These are phyloP conservation scores for Pythium phragmiticola DNA, from an alignment of 352 stramenopile species.

Conservation along the genomic window DNA sequence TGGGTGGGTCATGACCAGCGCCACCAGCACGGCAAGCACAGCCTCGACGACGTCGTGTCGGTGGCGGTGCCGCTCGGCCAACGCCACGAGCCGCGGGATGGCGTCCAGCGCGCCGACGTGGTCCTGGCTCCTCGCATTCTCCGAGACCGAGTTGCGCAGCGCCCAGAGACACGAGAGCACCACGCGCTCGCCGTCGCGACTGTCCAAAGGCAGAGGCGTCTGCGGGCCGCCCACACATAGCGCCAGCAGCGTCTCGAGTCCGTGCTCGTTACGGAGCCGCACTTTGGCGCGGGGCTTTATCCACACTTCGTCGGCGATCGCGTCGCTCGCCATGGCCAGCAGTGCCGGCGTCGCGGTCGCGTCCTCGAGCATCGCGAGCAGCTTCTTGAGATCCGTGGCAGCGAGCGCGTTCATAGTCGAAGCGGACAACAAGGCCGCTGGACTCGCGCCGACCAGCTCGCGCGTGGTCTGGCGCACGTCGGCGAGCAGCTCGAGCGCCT, in stretches of 20 bases:
- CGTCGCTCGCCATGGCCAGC: constrained; percentile 69
- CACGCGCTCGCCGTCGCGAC: constrained; percentile 23
- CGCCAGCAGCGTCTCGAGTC: constrained; percentile 57
- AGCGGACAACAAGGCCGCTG: constrained; percentile 14
- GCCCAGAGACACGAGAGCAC: constrained; percentile 69
- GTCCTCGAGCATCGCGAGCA: constrained; percentile 57
- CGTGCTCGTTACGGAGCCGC: constrained; percentile 61
- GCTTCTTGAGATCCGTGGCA: constrained; percentile 56
- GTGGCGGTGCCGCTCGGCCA: constrained; percentile 44
- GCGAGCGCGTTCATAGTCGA: constrained; percentile 33
- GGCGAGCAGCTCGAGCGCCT: constrained; percentile 74
- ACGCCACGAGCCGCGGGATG: constrained; percentile 41
- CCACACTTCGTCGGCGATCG: constrained; percentile 81
- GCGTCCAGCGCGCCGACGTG: constrained; percentile 51
- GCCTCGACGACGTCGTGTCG: constrained; percentile 60
- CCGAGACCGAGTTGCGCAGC: constrained; percentile 51
- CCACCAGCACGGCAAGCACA: constrained; percentile 50
- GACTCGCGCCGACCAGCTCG: constrained; percentile 28
- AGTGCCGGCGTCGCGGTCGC: constrained; percentile 49
- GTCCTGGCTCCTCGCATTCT: constrained; percentile 66
- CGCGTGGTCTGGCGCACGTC: constrained; percentile 56
- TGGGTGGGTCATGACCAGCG: constrained; percentile 52
- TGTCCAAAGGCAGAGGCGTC: not conserved
- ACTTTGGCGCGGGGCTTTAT: constrained; percentile 55
- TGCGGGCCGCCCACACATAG: constrained; percentile 37